phyloP scores from a whole-genome alignment of 2,329 filamentous ascomycete genomes.

The Aspergillus sp. region DNA sequence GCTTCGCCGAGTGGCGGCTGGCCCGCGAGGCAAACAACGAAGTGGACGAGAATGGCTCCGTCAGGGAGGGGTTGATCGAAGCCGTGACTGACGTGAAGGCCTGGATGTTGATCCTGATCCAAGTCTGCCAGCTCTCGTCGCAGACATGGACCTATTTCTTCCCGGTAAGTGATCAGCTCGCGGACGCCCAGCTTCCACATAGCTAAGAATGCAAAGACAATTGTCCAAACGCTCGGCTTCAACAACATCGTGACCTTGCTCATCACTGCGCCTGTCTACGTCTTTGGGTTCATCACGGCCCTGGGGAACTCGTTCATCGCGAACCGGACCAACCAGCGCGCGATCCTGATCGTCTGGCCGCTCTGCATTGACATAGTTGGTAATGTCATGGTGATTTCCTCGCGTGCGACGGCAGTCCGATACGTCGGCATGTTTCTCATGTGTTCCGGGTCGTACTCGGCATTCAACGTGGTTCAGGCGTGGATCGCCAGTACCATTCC shows the following conservation, averaged over 20 bases:
- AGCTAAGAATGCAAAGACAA: constrained; percentile 8
- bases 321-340: constrained; percentile 14
- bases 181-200: not conserved
- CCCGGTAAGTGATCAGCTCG: constrained; percentile 1
- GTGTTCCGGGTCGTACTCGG: constrained; percentile 19
- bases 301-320: constrained; percentile 30
- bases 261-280: constrained; percentile 21
- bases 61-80: constrained; percentile 15
- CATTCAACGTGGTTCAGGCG: constrained; percentile 20
- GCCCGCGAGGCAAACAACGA: constrained; percentile 18
- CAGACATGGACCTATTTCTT: constrained; percentile 18
- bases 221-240: constrained; percentile 19
- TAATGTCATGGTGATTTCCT: constrained; percentile 17
- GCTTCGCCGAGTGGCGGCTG: constrained; percentile 19
- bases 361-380: constrained; percentile 18
- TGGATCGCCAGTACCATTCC: constrained; percentile 24
- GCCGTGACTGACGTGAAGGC: constrained; percentile 17
- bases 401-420: constrained; percentile 12
- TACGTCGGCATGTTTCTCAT: constrained; percentile 21
- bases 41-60: constrained; percentile 19
- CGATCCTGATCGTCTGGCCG: constrained; percentile 17
- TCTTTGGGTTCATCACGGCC: constrained; percentile 33
- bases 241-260: constrained; percentile 16
- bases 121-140: constrained; percentile 17
- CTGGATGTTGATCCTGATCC: constrained; percentile 16